Conservation (phyloP, 2,329 filamentous ascomycete genomes). For the Cladosporium sp. region DNA sequence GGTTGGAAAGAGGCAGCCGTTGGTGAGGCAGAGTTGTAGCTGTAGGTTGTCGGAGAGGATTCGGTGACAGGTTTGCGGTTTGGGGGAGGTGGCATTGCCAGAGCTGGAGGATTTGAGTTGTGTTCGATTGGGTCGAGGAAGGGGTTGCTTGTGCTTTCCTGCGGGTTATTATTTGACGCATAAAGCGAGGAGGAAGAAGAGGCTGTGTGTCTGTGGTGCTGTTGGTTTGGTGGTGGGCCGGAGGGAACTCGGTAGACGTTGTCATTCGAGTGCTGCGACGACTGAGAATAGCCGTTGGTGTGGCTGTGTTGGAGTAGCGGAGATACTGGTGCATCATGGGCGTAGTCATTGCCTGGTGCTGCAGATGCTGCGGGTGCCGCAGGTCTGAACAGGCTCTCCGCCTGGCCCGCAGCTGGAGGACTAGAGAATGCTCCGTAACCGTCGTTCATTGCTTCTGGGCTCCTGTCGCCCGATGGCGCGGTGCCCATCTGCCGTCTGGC, state of each 20-base stretch:
- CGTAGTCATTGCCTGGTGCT: not conserved
- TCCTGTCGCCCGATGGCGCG: slow-evolving; percentile 10
- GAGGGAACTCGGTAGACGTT: slow-evolving; percentile 19
- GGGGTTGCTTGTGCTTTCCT: slow-evolving; percentile 29
- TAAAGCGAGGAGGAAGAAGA: slow-evolving; percentile 13
- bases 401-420: slow-evolving; percentile 1
- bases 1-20: not conserved
- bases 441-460: slow-evolving; percentile 9
- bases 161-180: slow-evolving; percentile 8
- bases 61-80: not conserved
- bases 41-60: not conserved
- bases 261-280: not conserved
- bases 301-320: not conserved
- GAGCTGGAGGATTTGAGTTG: slow-evolving; percentile 26
- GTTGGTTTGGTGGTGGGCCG: slow-evolving; percentile 21
- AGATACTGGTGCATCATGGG: slow-evolving; percentile 6
- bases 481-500: slow-evolving; percentile 46
- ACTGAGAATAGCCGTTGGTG: not conserved
- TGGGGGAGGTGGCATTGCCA: slow-evolving; percentile 8
- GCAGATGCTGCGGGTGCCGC: not conserved
- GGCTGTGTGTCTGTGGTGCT: slow-evolving; percentile 10
- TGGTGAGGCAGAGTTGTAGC: not conserved
- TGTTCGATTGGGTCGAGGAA: slow-evolving; percentile 41
- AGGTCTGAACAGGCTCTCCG: slow-evolving; percentile 8
- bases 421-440: slow-evolving; percentile 3